A percentile compares a stretch with the other conserved stretches of the same genome.
These are phyloP conservation scores for Torulaspora indica DNA, from an alignment of 805 yeast genomes.

Conservation along the genomic window DNA sequence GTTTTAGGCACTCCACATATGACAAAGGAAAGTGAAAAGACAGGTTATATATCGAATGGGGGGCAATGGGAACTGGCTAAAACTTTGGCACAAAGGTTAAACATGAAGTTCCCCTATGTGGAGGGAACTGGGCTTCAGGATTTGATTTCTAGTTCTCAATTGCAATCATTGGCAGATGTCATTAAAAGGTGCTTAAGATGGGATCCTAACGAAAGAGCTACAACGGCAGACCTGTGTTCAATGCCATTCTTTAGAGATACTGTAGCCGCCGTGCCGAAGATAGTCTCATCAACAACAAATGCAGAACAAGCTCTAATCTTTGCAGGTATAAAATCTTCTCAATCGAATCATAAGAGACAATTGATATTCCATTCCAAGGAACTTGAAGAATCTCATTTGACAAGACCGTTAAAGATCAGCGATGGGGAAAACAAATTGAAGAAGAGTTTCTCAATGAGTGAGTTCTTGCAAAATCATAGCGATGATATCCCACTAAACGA, in stretches of 20 bases:
- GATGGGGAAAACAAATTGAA: not conserved
- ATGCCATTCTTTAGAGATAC: slow-evolving; percentile 55
- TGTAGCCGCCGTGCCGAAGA: slow-evolving; percentile 15
- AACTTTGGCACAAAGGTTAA: slow-evolving; percentile 47
- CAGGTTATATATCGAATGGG: slow-evolving; percentile 48
- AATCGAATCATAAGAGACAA: slow-evolving; percentile 12
- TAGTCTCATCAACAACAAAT: slow-evolving; percentile 11
- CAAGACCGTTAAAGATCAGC: slow-evolving; percentile 1
- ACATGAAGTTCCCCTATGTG: slow-evolving; percentile 53
- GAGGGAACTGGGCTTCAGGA: slow-evolving; percentile 47
- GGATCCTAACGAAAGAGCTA: slow-evolving; percentile 69
- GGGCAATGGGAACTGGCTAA: slow-evolving; percentile 71
- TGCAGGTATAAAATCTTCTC: slow-evolving; percentile 21
- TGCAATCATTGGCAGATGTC: slow-evolving; percentile 38
- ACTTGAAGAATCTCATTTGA: slow-evolving; percentile 1
- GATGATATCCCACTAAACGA: slow-evolving; percentile 8
- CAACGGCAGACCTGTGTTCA: slow-evolving; percentile 44
- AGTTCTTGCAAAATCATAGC: slow-evolving; percentile 8
- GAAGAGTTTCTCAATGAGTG: slow-evolving; percentile 7
- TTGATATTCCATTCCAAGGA: slow-evolving; percentile 17
- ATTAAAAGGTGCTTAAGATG: slow-evolving; percentile 54
- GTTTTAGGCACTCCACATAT: slow-evolving; percentile 68
- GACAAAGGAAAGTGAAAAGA: slow-evolving; percentile 19
- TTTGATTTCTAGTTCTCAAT: slow-evolving; percentile 44
- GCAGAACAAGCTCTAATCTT: slow-evolving; percentile 28